Base-by-base conservation (phyloP, 2,329 filamentous ascomycete genomes). In the Calonectria hawksworthii region DNA sequence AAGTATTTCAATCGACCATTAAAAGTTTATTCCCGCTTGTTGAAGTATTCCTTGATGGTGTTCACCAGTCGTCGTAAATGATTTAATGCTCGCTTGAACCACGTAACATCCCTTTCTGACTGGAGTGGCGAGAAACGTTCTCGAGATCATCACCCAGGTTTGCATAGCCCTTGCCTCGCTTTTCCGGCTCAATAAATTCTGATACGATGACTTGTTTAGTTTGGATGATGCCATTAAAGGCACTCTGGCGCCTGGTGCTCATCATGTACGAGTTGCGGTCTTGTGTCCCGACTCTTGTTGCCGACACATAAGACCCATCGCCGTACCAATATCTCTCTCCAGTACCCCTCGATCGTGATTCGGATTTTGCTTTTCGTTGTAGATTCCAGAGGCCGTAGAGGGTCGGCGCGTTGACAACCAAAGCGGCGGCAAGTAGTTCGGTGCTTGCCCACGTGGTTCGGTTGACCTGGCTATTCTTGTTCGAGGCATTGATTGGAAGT, bases 321-420 rank as follows among this genome's bases (percentile, higher is more conserved):
- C 66, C 51, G 38, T 73, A 69, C 21, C 69, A 66, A 13, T 59
- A 65, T 36, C 18, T 23, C n/a, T 54, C 65, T 11, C 61, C 61
- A 10, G 72, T 74, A 9, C 51, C 72, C 3, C 30, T 69, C 16
- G 72, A 71, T 23, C 51, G 67, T 2, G 74, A 72, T 34, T 51
- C 51, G 0, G 75, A 73, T 41, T 76, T 81, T 8, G 79, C 74
- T 50, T 77, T 72, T 44, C 68, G 74, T 13, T 63, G 70, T 59
- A 81, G 82, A 38, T 84, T 84, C 82, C 82, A 84, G 2, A 84
- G 73, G 4, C 81, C 83, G 69, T 84, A 86, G 13, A 86, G 72
- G 0, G 84, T 84, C 1, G 85, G 85, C 0, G 82, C 81, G 68
- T 87, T 87, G 26, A 86, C 85, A 8, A 87, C 84, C 4, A 83